These are phyloP conservation scores for Peniophora sp. DNA, from an alignment of 1,284 basidiomycete species.

Conservation along the genomic window DNA sequence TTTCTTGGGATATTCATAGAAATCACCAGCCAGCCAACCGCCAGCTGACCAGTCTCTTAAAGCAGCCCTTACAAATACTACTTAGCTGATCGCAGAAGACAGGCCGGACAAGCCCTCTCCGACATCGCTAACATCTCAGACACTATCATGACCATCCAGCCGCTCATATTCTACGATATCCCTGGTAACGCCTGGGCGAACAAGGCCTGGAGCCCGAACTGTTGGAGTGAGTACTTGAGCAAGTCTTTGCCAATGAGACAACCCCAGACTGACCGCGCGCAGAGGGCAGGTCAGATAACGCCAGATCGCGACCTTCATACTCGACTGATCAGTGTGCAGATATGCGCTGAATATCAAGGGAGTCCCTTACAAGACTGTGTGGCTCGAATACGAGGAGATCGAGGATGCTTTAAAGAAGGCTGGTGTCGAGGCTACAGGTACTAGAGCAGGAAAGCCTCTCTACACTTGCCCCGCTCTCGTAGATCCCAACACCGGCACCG, in stretches of 20 bases:
- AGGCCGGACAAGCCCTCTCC: too few species aligned
- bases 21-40: too few species aligned
- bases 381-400: conserved; percentile 30
- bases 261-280: too few species aligned
- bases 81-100: too few species aligned
- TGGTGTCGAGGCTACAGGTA: conserved; percentile 17
- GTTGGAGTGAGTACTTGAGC: conserved; percentile 15
- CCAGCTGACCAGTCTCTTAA: too few species aligned
- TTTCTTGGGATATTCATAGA: too few species aligned
- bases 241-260: too few species aligned
- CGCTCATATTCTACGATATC: conserved; percentile 14
- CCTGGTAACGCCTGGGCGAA: conserved; percentile 7
- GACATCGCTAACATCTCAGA: too few species aligned
- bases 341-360: conserved; percentile 26
- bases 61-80: too few species aligned
- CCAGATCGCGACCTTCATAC: too few species aligned
- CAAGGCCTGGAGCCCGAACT: conserved; percentile 16
- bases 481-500: conserved; percentile 15
- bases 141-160: not conserved
- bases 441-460: conserved; percentile 12
- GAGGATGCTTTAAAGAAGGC: conserved; percentile 18
- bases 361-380: conserved; percentile 24
- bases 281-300: too few species aligned
- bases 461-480: conserved; percentile 19
- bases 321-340: conserved; percentile 10